Evolutionary conservation across 345 rosid genomes (phyloP).

Genomic region (Hirschfeldia incana): DNA sequence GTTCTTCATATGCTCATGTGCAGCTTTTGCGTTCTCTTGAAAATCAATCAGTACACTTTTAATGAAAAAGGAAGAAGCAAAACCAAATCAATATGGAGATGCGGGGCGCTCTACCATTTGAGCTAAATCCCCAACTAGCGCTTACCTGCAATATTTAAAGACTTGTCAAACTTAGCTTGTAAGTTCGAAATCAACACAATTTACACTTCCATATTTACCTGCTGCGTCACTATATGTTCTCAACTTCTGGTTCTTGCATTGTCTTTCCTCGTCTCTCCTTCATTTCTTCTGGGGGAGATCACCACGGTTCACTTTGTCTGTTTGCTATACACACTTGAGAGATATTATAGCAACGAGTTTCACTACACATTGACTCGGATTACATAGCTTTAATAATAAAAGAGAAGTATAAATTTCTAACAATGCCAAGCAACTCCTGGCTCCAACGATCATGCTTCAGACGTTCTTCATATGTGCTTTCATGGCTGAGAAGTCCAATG

Average conservation of each 20-base stretch:
- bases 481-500: slow-evolving; percentile 41
- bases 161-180: not conserved
- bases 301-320: slow-evolving; percentile 80
- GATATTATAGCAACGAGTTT: not conserved
- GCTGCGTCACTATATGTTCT: slow-evolving; percentile 92
- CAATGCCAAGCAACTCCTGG: slow-evolving; percentile 86
- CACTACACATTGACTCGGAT: not conserved
- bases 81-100: not conserved
- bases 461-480: slow-evolving; percentile 81
- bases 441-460: slow-evolving; percentile 78
- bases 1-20: slow-evolving; percentile 85
- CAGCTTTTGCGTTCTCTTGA: slow-evolving; percentile 92
- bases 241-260: slow-evolving; percentile 95
- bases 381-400: not conserved
- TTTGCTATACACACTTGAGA: slow-evolving; percentile 73
- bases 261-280: slow-evolving; percentile 96
- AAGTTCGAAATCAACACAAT: not conserved
- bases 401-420: slow-evolving; percentile 26
- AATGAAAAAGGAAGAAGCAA: not conserved
- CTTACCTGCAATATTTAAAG: slow-evolving; percentile 46
- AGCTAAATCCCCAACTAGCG: not conserved
- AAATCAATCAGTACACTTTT: slow-evolving; percentile 51
- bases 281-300: slow-evolving; percentile 79
- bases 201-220: slow-evolving; percentile 40
- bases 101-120: slow-evolving; percentile 11